Evolutionary conservation across 208 protist species (phyloP).

Genomic region (Tetramitus jugosus): DNA sequence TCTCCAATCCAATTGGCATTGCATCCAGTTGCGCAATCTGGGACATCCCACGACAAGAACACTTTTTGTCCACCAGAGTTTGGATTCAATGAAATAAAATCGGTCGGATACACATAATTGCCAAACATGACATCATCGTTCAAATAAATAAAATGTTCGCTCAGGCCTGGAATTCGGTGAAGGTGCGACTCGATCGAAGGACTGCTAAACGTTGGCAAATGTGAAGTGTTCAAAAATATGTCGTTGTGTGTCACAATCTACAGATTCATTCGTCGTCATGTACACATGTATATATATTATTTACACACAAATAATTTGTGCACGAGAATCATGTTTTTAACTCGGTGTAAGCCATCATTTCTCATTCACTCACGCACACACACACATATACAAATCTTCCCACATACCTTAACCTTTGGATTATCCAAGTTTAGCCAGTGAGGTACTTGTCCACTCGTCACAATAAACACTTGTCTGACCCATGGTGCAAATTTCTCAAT

Average conservation of each 20-base stretch:
- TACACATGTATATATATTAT: slow-evolving; percentile 13
- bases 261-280: no score
- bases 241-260: slow-evolving; percentile 38
- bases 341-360: no score
- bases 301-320: no score
- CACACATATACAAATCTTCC: no score
- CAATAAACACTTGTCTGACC: slow-evolving; percentile 81
- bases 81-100: slow-evolving; percentile 66
- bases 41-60: slow-evolving; percentile 68
- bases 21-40: slow-evolving; percentile 61
- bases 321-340: no score
- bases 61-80: slow-evolving; percentile 55
- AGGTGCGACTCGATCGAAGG: slow-evolving; percentile 72
- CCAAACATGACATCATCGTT: slow-evolving; percentile 81
- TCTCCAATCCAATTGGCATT: slow-evolving; percentile 44
- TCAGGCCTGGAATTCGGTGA: slow-evolving; percentile 68
- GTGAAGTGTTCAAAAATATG: slow-evolving; percentile 66
- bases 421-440: slow-evolving; percentile 62
- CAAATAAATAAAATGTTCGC: slow-evolving; percentile 66
- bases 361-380: no score
- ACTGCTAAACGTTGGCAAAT: slow-evolving; percentile 70
- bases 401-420: slow-evolving; percentile 39
- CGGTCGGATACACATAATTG: slow-evolving; percentile 52
- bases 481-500: slow-evolving; percentile 79
- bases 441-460: slow-evolving; percentile 87